Evolutionary conservation across 371 early-diverging fungal genomes (phyloP).

Genomic region (Fennellomyces sp.): DNA sequence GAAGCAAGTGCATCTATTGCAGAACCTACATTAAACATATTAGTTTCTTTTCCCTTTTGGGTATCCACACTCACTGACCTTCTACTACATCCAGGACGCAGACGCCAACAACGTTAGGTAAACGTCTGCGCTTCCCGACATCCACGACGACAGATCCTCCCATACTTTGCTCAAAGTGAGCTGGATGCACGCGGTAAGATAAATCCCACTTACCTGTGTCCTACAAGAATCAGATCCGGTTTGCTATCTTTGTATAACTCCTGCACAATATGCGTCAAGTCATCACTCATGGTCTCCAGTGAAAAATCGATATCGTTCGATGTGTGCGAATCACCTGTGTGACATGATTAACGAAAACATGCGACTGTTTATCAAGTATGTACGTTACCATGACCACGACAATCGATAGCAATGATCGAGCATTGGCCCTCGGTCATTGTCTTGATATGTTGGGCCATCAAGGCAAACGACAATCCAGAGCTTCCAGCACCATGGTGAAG

Average conservation of each 20-base stretch:
- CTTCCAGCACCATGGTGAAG: constrained; percentile 94
- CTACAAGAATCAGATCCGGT: constrained; percentile 74
- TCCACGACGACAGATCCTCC: constrained; percentile 89
- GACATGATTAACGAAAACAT: neutral
- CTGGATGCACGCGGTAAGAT: neutral
- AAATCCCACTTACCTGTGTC: constrained; percentile 69
- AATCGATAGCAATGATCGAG: constrained; percentile 72
- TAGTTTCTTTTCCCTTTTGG: neutral
- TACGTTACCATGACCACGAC: constrained; percentile 83
- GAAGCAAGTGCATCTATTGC: constrained; percentile 78
- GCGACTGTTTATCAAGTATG: neutral
- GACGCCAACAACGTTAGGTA: constrained; percentile 71
- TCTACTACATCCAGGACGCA: constrained; percentile 91
- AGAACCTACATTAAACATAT: constrained; percentile 37
- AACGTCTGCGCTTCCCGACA: constrained; percentile 55
- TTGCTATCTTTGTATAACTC: constrained; percentile 23
- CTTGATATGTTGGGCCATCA: constrained; percentile 58
- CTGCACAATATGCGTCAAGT: constrained; percentile 58
- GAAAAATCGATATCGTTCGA: constrained; percentile 62
- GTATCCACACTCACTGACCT: too few species aligned
- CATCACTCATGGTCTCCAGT: constrained; percentile 55
- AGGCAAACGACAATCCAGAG: constrained; percentile 78
- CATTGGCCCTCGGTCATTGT: constrained; percentile 41
- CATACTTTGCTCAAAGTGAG: constrained; percentile 64
- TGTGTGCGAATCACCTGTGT: constrained; percentile 55